Percentiles rank a stretch among this genome's conserved stretches.
Evolutionary conservation across 2,329 filamentous ascomycete genomes (phyloP).

Genomic region (Lachnum nothofagi): DNA sequence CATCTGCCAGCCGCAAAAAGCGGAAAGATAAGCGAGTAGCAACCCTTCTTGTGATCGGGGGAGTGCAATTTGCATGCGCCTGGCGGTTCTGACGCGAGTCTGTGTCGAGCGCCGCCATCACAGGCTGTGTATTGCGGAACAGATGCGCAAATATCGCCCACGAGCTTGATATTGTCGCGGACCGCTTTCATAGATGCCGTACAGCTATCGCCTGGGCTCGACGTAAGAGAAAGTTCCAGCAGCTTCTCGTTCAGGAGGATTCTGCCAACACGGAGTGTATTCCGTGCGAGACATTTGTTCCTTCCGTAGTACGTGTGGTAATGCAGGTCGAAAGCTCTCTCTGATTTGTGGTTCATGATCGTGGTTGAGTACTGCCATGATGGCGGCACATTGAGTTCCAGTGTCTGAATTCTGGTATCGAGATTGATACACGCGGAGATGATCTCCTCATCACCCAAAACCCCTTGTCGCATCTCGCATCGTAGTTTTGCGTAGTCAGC

Average conservation of each 20-base stretch:
- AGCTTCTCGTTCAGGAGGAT: constrained; percentile 11
- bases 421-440: constrained; percentile 1
- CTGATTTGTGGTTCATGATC: background rate
- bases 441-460: background rate
- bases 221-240: background rate
- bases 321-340: constrained; percentile 4
- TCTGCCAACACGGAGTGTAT: constrained; percentile 6
- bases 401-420: constrained; percentile 2
- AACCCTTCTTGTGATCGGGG: constrained; percentile 2
- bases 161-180: constrained; percentile 1
- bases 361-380: constrained; percentile 2
- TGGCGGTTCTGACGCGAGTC: background rate
- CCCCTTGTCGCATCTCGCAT: constrained; percentile 1
- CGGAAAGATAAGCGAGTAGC: constrained; percentile 13
- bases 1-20: constrained; percentile 11
- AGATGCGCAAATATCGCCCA: constrained; percentile 13
- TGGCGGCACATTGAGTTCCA: background rate
- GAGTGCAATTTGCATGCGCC: background rate
- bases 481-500: constrained; percentile 8
- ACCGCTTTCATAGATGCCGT: background rate
- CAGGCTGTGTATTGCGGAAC: constrained; percentile 14
- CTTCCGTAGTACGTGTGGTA: constrained; percentile 8
- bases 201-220: background rate
- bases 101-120: background rate
- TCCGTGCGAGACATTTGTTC: constrained; percentile 12